Conservation (phyloP, 2,329 filamentous ascomycete species). For the Fusarium austroafricanum region DNA sequence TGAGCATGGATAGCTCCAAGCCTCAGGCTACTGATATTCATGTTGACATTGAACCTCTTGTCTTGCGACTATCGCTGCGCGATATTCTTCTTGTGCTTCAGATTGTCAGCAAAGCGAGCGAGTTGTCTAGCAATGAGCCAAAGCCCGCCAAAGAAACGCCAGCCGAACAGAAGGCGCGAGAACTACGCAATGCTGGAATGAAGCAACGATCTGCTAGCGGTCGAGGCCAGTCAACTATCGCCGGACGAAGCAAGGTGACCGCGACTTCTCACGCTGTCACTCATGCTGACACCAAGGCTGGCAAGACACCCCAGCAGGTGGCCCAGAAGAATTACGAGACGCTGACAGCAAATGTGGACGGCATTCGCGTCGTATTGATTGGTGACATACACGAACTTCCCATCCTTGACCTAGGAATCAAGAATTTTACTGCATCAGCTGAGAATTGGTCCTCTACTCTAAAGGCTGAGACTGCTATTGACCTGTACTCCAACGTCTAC, state of each 20-base stretch:
- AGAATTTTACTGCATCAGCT: slow-evolving; percentile 85
- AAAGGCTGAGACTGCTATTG: slow-evolving; percentile 88
- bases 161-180: slow-evolving; percentile 67
- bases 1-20: slow-evolving; percentile 81
- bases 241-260: slow-evolving; percentile 52
- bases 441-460: slow-evolving; percentile 92
- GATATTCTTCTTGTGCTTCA: slow-evolving; percentile 96
- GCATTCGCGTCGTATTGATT: slow-evolving; percentile 91
- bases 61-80: slow-evolving; percentile 88
- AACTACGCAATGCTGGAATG: slow-evolving; percentile 60
- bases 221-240: slow-evolving; percentile 65
- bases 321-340: slow-evolving; percentile 69
- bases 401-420: slow-evolving; percentile 92
- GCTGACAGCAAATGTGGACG: slow-evolving; percentile 85
- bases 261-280: slow-evolving; percentile 49
- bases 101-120: slow-evolving; percentile 89
- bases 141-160: slow-evolving; percentile 53
- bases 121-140: slow-evolving; percentile 77
- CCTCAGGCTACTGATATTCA: slow-evolving; percentile 79
- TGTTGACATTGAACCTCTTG: slow-evolving; percentile 89
- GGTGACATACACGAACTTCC: slow-evolving; percentile 96
- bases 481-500: slow-evolving; percentile 96
- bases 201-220: slow-evolving; percentile 69
- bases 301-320: slow-evolving; percentile 26
- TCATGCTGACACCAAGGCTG: slow-evolving; percentile 40